phyloP scores from a whole-genome alignment of 2,329 filamentous ascomycete species.

The Albophoma yamanashiensis region DNA sequence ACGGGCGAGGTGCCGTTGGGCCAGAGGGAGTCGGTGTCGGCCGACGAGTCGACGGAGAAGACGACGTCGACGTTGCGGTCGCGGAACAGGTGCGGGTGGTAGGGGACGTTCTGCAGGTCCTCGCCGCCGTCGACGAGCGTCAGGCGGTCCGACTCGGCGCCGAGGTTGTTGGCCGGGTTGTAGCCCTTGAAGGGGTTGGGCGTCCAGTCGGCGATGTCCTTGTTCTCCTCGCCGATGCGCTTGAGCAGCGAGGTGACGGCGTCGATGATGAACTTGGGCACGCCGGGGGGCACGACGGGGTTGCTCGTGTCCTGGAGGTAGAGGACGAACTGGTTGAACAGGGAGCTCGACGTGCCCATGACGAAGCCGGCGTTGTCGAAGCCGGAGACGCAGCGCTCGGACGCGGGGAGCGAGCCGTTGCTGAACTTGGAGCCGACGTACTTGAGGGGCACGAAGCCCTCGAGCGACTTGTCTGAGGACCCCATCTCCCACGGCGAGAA shows the following conservation, averaged over 20 bases:
- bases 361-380: constrained; percentile 74
- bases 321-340: constrained; percentile 66
- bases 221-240: constrained; percentile 44
- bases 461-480: constrained; percentile 47
- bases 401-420: constrained; percentile 33
- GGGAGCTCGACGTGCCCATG: constrained; percentile 70
- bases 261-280: constrained; percentile 29
- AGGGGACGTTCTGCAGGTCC: constrained; percentile 69
- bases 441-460: constrained; percentile 47
- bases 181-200: constrained; percentile 50
- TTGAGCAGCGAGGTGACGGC: constrained; percentile 39
- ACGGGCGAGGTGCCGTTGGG: constrained; percentile 50
- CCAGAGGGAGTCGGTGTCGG: constrained; percentile 47
- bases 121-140: constrained; percentile 74
- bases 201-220: constrained; percentile 66
- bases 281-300: constrained; percentile 39
- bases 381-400: constrained; percentile 41
- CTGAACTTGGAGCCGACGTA: constrained; percentile 51
- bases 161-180: constrained; percentile 32
- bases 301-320: constrained; percentile 45
- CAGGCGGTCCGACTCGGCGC: constrained; percentile 38
- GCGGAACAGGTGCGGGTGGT: constrained; percentile 49
- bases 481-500: constrained; percentile 58
- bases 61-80: constrained; percentile 48
- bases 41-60: constrained; percentile 53